A percentile compares a stretch with the other conserved stretches of the same genome.
Conservation (phyloP, 805 yeast genomes). For the Monosporozyma solicola region DNA sequence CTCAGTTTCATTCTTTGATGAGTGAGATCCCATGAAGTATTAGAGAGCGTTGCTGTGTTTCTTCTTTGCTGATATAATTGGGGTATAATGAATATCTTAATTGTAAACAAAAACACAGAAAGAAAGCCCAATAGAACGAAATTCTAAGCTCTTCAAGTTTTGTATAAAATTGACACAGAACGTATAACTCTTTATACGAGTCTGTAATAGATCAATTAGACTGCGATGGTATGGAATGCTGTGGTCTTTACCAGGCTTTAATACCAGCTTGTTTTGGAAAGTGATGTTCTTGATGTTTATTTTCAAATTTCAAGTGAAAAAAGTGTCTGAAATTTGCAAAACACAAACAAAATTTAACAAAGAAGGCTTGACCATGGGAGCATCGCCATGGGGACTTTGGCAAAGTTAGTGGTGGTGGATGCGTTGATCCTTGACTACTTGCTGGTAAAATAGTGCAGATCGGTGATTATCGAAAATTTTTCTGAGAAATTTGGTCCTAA, state of each 20-base stretch:
- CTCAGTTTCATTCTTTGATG: neutral
- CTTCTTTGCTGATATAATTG: neutral
- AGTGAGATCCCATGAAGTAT: neutral
- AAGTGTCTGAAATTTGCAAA: neutral
- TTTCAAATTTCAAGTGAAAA: neutral
- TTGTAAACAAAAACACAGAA: neutral
- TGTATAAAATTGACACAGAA: no score
- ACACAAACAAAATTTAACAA: neutral
- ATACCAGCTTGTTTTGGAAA: neutral
- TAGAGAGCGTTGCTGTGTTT: neutral
- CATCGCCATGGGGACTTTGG: no score
- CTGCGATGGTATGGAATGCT: neutral
- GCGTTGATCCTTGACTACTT: no score
- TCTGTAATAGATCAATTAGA: neutral
- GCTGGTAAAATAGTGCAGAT: neutral
- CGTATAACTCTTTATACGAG: neutral
- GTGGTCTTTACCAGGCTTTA: neutral
- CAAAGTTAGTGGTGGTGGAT: no score
- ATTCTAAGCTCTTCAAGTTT: neutral
- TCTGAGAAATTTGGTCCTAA: neutral
- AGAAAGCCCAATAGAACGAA: neutral
- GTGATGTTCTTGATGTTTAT: neutral
- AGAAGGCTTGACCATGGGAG: neutral
- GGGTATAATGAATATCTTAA: neutral
- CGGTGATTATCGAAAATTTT: neutral